Evolutionary conservation across 73 alveolate genomes (phyloP), one percentile per base, ranked within the genome.

Genomic region (Symbiodinium natans): DNA sequence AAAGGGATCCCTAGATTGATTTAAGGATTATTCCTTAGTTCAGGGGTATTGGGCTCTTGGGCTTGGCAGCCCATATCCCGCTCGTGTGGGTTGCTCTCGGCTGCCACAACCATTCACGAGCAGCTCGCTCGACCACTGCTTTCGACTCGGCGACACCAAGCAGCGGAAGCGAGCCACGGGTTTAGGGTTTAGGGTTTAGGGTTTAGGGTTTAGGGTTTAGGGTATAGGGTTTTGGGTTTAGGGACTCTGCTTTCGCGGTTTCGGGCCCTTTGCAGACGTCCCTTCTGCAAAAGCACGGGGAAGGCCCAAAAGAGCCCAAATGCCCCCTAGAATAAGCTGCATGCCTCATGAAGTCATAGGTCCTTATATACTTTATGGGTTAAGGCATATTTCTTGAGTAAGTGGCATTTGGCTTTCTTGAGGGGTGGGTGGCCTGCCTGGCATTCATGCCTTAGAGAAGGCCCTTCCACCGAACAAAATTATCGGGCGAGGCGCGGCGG

Each of bases 131-230:
- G 27, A 63, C 80, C 80, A 23, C 80, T 27, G 80, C 80, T 63
- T 29, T 63, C 80, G 80, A 63, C 80, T 63, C 80, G 27, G 80
- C 80, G 80, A 63, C 80, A n/a, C 36, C 80, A 63, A 63, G 80
- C 80, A 63, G 80, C 19, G 80, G 80, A 63, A 63, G 80, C 80
- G 80, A 63, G 59, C 71, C 71, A 52, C 71, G 71, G 71, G n/a
- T n/a, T n/a, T n/a, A n/a, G n/a, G n/a, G n/a, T n/a, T n/a, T n/a
- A n/a, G n/a, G n/a, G n/a, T n/a, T n/a, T n/a, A n/a, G n/a, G n/a
- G n/a, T n/a, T n/a, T n/a, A n/a, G n/a, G n/a, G n/a, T n/a, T n/a
- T n/a, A n/a, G n/a, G n/a, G n/a, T n/a, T n/a, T n/a, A n/a, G n/a
- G n/a, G n/a, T n/a, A n/a, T n/a, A n/a, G n/a, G n/a, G n/a, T n/a